Evolutionary conservation across 148 eudicot genomes (phyloP).

Genomic region (Talinum fruticosum): DNA sequence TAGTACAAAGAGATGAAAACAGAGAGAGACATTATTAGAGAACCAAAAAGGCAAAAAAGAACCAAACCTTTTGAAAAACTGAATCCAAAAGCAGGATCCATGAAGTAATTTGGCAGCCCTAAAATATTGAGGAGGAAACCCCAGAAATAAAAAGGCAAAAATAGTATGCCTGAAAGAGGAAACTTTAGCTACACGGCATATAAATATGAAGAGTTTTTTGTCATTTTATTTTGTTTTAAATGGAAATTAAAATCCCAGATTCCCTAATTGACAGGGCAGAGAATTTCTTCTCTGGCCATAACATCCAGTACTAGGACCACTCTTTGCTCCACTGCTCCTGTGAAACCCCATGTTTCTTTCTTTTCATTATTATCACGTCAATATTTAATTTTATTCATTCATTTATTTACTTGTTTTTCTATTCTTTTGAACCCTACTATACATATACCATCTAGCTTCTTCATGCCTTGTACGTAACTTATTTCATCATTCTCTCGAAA

Average conservation of each 20-base stretch:
- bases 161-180: neutral
- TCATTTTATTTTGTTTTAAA: constrained; percentile 9
- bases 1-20: constrained; percentile 9
- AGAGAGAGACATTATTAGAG: constrained; percentile 10
- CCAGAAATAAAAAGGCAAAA: neutral
- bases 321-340: constrained; percentile 6
- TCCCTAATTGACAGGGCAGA: constrained; percentile 12
- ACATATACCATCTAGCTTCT: no score
- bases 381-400: neutral
- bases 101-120: neutral
- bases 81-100: constrained; percentile 17
- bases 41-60: constrained; percentile 19
- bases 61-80: constrained; percentile 19
- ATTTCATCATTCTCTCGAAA: no score
- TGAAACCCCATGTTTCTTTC: neutral
- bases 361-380: no score
- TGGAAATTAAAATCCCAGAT: constrained; percentile 5
- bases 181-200: constrained; percentile 11
- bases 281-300: constrained; percentile 8
- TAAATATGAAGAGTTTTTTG: neutral
- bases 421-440: neutral
- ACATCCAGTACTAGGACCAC: constrained; percentile 6
- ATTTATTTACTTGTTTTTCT: no score
- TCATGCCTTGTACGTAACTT: no score
- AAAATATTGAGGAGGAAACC: neutral